phyloP scores from a whole-genome alignment of 805 yeast genomes.

The Candida khao-thaluensis region DNA sequence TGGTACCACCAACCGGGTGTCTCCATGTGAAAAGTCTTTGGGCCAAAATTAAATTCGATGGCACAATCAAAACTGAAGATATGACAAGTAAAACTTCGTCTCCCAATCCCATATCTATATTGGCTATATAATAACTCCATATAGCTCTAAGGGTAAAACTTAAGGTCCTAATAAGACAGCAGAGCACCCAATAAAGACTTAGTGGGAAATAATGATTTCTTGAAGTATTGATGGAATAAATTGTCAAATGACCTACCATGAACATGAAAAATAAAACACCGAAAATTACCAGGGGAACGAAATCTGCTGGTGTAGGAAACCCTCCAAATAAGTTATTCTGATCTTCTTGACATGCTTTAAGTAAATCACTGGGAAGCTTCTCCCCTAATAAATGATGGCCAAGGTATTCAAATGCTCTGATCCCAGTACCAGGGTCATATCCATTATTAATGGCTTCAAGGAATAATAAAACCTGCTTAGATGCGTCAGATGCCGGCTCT shows the following conservation, averaged over 20 bases:
- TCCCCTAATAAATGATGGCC: conserved; percentile 27
- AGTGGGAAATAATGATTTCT: conserved; percentile 61
- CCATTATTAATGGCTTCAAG: conserved; percentile 23
- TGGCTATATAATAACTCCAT: conserved; percentile 53
- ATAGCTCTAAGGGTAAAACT: conserved; percentile 58
- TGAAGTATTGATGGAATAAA: conserved; percentile 47
- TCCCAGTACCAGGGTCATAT: conserved; percentile 31
- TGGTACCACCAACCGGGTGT: conserved; percentile 68
- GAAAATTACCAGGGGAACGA: conserved; percentile 59
- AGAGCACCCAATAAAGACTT: conserved; percentile 42
- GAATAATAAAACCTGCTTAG: conserved; percentile 18
- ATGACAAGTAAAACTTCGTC: conserved; percentile 54
- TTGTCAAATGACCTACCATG: conserved; percentile 40
- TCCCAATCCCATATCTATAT: conserved; percentile 51
- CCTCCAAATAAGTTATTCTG: conserved; percentile 62
- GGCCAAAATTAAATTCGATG: conserved; percentile 61
- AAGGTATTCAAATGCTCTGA: conserved; percentile 24
- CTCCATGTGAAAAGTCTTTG: conserved; percentile 75
- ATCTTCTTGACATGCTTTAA: conserved; percentile 31
- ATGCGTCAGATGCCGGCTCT: neutral
- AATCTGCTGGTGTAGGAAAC: conserved; percentile 53
- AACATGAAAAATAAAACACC: conserved; percentile 50
- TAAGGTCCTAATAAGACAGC: conserved; percentile 50
- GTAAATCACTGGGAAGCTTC: conserved; percentile 39
- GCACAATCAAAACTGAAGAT: conserved; percentile 54